These are phyloP conservation scores for Dioscorea dumetorum DNA, from an alignment of 106 monocot species.

Conservation along the genomic window DNA sequence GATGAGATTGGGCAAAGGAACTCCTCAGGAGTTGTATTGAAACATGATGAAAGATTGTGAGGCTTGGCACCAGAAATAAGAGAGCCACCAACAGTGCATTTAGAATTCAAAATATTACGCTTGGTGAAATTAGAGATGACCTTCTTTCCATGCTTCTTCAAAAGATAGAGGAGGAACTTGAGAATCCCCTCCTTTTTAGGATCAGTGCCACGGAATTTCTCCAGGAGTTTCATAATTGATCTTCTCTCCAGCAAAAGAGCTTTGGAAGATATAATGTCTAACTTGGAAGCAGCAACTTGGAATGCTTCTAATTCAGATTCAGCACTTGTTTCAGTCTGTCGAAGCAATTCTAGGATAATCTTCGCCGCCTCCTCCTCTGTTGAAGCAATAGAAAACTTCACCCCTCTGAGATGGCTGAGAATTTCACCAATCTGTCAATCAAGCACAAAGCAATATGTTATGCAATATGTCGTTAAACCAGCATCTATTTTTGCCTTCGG, in stretches of 20 bases:
- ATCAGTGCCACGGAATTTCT: constrained; percentile 30
- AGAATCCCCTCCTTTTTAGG: constrained; percentile 54
- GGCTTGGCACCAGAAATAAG: constrained; percentile 1
- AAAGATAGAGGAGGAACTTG: constrained; percentile 51
- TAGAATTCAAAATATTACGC: constrained; percentile 13
- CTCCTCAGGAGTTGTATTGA: constrained; percentile 47
- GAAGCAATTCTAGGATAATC: constrained; percentile 42
- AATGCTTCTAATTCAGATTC: constrained; percentile 57
- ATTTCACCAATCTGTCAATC: constrained; percentile 46
- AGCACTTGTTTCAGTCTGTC: constrained; percentile 36
- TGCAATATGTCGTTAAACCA: too few relatives aligned
- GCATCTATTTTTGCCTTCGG: too few relatives aligned
- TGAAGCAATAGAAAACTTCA: constrained; percentile 57
- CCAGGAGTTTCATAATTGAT: constrained; percentile 55
- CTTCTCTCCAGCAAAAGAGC: constrained; percentile 79
- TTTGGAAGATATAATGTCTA: constrained; percentile 59
- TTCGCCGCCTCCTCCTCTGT: constrained; percentile 62
- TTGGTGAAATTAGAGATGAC: constrained; percentile 15
- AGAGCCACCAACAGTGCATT: constrained; percentile 2
- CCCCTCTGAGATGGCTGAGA: constrained; percentile 39
- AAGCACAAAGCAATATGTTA: too few relatives aligned
- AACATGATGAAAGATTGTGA: constrained; percentile 13
- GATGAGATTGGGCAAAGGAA: constrained; percentile 78
- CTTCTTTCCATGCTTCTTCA: constrained; percentile 54
- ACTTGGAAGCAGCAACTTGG: constrained; percentile 39